A percentile compares a stretch with the other conserved stretches of the same genome.
phyloP scores from a whole-genome alignment of 768 basidiomycete genomes.

The Tubosaeta brunneosetosa region DNA sequence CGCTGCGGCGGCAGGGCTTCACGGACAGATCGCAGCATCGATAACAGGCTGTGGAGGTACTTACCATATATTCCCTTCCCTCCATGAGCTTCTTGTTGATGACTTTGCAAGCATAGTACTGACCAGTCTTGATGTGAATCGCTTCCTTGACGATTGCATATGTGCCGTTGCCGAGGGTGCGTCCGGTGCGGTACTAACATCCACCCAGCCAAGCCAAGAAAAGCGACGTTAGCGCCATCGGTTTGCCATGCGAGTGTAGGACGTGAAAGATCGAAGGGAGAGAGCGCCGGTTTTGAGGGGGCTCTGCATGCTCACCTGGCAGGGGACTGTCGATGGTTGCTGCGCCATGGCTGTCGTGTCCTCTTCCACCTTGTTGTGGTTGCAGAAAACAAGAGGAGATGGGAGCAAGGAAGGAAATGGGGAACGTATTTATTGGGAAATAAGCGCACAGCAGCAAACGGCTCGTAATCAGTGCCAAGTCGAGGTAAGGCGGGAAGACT shows the following conservation, averaged over 20 bases:
- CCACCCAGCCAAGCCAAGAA: neutral
- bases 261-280: conserved; percentile 1
- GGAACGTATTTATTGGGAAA: conserved; percentile 13
- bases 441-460: conserved; percentile 3
- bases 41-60: conserved; percentile 20
- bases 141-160: conserved; percentile 96
- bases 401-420: conserved; percentile 2
- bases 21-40: conserved; percentile 5
- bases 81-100: conserved; percentile 99
- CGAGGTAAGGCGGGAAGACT: conserved; percentile 4
- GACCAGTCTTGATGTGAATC: conserved; percentile 84
- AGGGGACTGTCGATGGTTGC: conserved; percentile 39
- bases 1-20: conserved; percentile 1
- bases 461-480: conserved; percentile 7
- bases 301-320: conserved; percentile 35
- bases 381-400: conserved; percentile 2
- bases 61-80: conserved; percentile 94
- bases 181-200: conserved; percentile 77
- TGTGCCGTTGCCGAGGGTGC: conserved; percentile 85
- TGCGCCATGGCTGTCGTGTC: conserved; percentile 24
- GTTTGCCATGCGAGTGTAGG: neutral
- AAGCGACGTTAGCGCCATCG: conserved; percentile 7
- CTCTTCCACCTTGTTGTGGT: conserved; percentile 14
- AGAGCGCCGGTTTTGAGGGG: neutral
- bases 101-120: conserved; percentile 99